Percentiles rank a stretch among this genome's conserved stretches.
Conservation (phyloP, 1,139 yeast genomes). For the Geotrichum candidum region DNA sequence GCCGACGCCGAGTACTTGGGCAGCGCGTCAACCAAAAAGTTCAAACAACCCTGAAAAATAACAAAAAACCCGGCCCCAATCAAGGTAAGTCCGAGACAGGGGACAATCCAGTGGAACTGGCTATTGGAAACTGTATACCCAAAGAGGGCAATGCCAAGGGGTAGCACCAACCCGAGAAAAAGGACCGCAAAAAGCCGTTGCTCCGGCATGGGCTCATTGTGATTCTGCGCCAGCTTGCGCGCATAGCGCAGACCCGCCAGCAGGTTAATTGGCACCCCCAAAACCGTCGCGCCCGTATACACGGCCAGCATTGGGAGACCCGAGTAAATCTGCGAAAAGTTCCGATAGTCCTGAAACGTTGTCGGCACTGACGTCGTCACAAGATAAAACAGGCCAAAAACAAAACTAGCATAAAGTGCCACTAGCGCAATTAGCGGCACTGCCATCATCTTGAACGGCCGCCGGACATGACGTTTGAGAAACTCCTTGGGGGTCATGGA, state of each 20-base stretch:
- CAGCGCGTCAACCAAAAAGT: constrained; percentile 61
- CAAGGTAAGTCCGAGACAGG: constrained; percentile 58
- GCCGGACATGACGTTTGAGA: constrained; percentile 35
- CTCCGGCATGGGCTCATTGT: constrained; percentile 51
- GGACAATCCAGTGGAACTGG: constrained; percentile 68
- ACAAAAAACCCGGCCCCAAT: constrained; percentile 60
- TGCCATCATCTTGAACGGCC: constrained; percentile 43
- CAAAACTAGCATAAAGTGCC: constrained; percentile 43
- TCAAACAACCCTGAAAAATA: constrained; percentile 51
- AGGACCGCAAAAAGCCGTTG: constrained; percentile 52
- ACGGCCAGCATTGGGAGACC: constrained; percentile 54
- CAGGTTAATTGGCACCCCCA: constrained; percentile 46
- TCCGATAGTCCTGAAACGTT: constrained; percentile 33
- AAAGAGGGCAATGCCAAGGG: constrained; percentile 65
- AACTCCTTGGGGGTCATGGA: constrained; percentile 38
- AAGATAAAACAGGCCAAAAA: constrained; percentile 43
- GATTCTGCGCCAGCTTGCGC: constrained; percentile 30
- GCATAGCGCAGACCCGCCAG: constrained; percentile 33
- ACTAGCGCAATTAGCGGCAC: constrained; percentile 43
- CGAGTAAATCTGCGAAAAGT: constrained; percentile 41
- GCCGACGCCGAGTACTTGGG: constrained; percentile 67
- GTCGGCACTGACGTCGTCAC: constrained; percentile 38
- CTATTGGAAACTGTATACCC: constrained; percentile 61
- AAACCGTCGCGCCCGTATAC: constrained; percentile 46
- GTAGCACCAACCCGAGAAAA: constrained; percentile 44